These are phyloP conservation scores for Colletotrichum sansevieriae DNA, from an alignment of 2,329 filamentous ascomycete genomes.

Conservation along the genomic window DNA sequence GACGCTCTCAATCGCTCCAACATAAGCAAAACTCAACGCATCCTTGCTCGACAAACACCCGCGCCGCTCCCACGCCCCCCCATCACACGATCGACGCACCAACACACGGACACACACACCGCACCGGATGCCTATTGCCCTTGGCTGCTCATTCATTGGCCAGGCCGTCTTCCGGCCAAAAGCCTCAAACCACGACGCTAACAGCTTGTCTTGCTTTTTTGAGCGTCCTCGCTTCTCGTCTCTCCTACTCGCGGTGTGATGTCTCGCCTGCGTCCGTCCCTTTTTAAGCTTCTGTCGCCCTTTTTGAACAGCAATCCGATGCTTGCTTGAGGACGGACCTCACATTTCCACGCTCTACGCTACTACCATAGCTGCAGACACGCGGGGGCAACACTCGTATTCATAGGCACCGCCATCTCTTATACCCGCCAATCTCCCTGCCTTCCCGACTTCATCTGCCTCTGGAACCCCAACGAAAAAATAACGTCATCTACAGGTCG, in stretches of 20 bases:
- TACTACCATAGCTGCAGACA: conserved; percentile 23
- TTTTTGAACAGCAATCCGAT: conserved; percentile 37
- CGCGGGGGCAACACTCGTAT: conserved; percentile 2
- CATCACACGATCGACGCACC: conserved; percentile 40
- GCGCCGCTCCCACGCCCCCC: conserved; percentile 30
- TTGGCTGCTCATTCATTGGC: conserved; percentile 27
- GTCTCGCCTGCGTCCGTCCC: conserved; percentile 40
- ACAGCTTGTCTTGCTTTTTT: conserved; percentile 36
- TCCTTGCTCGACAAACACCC: conserved; percentile 31
- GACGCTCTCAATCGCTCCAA: conserved; percentile 20
- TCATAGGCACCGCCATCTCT: conserved; percentile 15
- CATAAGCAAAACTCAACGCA: conserved; percentile 27
- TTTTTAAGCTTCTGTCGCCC: conserved; percentile 42
- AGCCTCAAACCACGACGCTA: conserved; percentile 39
- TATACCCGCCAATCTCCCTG: conserved; percentile 18
- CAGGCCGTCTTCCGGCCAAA: conserved; percentile 31
- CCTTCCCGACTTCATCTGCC: neutral
- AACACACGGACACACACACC: conserved; percentile 39
- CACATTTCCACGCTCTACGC: conserved; percentile 23
- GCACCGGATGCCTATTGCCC: conserved; percentile 31
- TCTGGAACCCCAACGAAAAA: neutral
- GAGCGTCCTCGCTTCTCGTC: conserved; percentile 29
- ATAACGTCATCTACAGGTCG: neutral
- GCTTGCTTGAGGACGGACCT: conserved; percentile 29
- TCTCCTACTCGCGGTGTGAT: conserved; percentile 38